phyloP scores from a whole-genome alignment of 306 rosid genomes.

The Cicer pinnatifidum region DNA sequence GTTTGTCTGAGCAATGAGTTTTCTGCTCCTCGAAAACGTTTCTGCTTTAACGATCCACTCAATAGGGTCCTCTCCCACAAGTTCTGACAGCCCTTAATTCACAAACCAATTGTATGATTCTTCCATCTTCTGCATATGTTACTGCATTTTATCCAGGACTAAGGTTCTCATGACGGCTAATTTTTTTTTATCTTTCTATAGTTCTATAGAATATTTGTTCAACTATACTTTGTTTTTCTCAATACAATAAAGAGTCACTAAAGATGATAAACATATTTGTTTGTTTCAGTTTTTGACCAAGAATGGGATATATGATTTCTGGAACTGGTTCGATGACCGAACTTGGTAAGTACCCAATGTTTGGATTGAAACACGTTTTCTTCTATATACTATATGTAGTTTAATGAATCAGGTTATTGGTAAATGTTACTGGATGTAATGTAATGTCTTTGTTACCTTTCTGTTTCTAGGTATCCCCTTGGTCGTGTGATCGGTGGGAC shows the following conservation, averaged over 20 bases:
- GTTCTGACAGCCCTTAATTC: not conserved
- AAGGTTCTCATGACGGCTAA: constrained; percentile 27
- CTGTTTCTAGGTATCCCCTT: constrained; percentile 88
- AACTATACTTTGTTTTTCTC: constrained; percentile 31
- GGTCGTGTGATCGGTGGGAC: constrained; percentile 99
- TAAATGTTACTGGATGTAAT: constrained; percentile 39
- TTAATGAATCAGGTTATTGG: constrained; percentile 25
- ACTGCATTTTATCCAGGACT: not conserved
- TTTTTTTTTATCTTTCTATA: not conserved
- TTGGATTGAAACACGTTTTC: constrained; percentile 6
- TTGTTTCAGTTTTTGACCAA: constrained; percentile 87
- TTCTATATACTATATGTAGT: constrained; percentile 1
- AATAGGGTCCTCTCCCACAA: not conserved
- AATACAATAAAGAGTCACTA: constrained; percentile 19
- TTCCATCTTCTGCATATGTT: not conserved
- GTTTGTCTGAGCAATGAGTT: not conserved
- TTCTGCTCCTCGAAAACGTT: not conserved
- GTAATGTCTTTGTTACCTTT: constrained; percentile 23
- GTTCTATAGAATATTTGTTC: constrained; percentile 7
- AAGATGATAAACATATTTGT: constrained; percentile 48
- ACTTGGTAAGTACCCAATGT: constrained; percentile 71
- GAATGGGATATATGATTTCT: constrained; percentile 95
- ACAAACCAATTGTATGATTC: not conserved
- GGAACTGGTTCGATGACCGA: constrained; percentile 99
- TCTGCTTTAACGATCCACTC: not conserved